phyloP scores from a whole-genome alignment of 2,329 filamentous ascomycete species.

The Aspergillus chevalieri region DNA sequence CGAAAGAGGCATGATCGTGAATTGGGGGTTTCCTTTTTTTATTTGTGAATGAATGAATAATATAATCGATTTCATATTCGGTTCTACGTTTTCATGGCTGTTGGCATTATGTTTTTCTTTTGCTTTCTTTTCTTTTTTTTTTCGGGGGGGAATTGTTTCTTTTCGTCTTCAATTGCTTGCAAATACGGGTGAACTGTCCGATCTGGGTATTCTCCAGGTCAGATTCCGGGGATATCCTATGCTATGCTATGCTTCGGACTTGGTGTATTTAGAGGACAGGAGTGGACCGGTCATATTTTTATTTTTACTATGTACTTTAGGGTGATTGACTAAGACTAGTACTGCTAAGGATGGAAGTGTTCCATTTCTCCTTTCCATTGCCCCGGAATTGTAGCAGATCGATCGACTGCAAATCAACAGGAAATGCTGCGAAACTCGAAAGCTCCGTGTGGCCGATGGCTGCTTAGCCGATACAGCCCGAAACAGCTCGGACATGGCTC shows the following conservation, averaged over 20 bases:
- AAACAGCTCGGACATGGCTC: slow-evolving; percentile 18
- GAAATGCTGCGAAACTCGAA: slow-evolving; percentile 1
- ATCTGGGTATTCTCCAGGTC: too few species aligned
- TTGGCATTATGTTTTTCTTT: neutral
- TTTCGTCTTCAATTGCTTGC: neutral
- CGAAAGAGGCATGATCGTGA: slow-evolving; percentile 13
- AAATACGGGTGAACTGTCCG: too few species aligned
- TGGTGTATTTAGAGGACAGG: slow-evolving; percentile 11
- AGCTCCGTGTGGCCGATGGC: slow-evolving; percentile 31
- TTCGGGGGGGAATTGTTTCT: slow-evolving; percentile 1
- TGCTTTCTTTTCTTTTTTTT: neutral
- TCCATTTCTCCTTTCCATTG: slow-evolving; percentile 5
- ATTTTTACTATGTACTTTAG: slow-evolving; percentile 5
- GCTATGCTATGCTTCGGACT: slow-evolving; percentile 1
- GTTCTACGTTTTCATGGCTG: slow-evolving; percentile 7
- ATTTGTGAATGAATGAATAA: too few species aligned
- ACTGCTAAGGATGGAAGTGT: neutral
- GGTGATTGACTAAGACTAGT: neutral
- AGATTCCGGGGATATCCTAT: too few species aligned
- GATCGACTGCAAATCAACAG: neutral
- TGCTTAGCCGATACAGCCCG: slow-evolving; percentile 29
- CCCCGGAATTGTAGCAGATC: neutral
- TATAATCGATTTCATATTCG: slow-evolving; percentile 1
- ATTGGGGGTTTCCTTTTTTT: neutral
- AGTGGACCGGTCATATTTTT: slow-evolving; percentile 13